These are phyloP conservation scores for Anastatica hierochuntica DNA, from an alignment of 345 rosid species.

Conservation along the genomic window DNA sequence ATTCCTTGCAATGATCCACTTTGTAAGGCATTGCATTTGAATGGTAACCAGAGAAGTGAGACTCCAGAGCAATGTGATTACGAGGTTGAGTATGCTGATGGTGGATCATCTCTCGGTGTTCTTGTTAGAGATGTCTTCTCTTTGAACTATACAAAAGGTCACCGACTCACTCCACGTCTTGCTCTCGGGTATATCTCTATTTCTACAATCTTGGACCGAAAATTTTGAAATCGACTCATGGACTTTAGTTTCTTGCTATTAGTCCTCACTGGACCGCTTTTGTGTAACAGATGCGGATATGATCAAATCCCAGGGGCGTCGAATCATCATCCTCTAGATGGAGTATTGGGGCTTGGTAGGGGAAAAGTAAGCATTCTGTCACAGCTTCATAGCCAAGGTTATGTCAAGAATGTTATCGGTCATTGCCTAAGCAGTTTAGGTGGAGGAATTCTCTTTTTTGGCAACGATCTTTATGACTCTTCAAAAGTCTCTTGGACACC, in stretches of 20 bases:
- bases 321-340: slow-evolving; percentile 74
- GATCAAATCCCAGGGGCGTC: slow-evolving; percentile 67
- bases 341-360: slow-evolving; percentile 87
- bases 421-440: slow-evolving; percentile 79
- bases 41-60: slow-evolving; percentile 42
- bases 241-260: not conserved
- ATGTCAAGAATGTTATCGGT: slow-evolving; percentile 63
- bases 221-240: not conserved
- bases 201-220: not conserved
- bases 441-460: slow-evolving; percentile 88
- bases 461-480: slow-evolving; percentile 59
- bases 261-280: slow-evolving; percentile 3
- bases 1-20: slow-evolving; percentile 63
- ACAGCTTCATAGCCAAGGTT: slow-evolving; percentile 64
- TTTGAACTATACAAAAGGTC: slow-evolving; percentile 50
- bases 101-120: slow-evolving; percentile 88
- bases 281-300: slow-evolving; percentile 67
- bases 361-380: slow-evolving; percentile 72
- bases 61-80: slow-evolving; percentile 72
- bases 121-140: slow-evolving; percentile 67
- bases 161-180: slow-evolving; percentile 46
- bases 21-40: slow-evolving; percentile 59
- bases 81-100: slow-evolving; percentile 86
- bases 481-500: slow-evolving; percentile 63
- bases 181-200: slow-evolving; percentile 67